A percentile compares a stretch with the other conserved stretches of the same genome.
These are phyloP conservation scores for Lepraria neglecta DNA, from an alignment of 495 filamentous ascomycete genomes.

Conservation along the genomic window DNA sequence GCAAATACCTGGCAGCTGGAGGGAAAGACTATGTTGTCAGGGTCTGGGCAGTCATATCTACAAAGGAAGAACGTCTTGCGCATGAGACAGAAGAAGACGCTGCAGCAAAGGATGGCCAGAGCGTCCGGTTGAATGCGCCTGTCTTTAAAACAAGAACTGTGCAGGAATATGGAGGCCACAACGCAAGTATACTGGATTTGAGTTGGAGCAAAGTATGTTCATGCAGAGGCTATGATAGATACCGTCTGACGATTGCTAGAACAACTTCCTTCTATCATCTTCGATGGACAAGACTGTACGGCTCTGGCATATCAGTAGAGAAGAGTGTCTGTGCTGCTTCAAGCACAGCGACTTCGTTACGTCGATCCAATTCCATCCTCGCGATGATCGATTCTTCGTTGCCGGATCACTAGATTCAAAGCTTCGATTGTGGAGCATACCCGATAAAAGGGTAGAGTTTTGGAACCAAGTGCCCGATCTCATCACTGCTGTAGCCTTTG, in stretches of 20 bases:
- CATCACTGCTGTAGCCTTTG: constrained; percentile 89
- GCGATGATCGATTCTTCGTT: constrained; percentile 93
- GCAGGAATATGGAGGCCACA: constrained; percentile 78
- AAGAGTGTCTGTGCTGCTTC: constrained; percentile 89
- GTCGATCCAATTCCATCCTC: constrained; percentile 88
- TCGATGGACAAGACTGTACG: constrained; percentile 98
- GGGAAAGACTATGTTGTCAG: constrained; percentile 82
- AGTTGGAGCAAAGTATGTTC: constrained; percentile 85
- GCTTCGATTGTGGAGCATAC: constrained; percentile 91
- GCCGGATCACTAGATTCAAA: constrained; percentile 92
- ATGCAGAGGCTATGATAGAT: not conserved
- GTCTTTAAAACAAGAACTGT: constrained; percentile 78
- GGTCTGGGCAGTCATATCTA: constrained; percentile 85
- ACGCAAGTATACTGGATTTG: constrained; percentile 78
- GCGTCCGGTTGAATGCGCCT: constrained; percentile 67
- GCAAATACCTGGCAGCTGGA: constrained; percentile 80
- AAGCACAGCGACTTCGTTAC: constrained; percentile 97
- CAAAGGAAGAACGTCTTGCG: constrained; percentile 64
- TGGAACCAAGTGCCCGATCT: constrained; percentile 77
- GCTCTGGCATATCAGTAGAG: constrained; percentile 82
- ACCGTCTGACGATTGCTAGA: constrained; percentile 42
- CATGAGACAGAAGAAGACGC: constrained; percentile 67
- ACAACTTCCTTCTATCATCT: constrained; percentile 93
- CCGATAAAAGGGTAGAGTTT: constrained; percentile 89
- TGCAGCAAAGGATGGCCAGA: constrained; percentile 42